Evolutionary conservation across 345 rosid species (phyloP), one percentile per base, ranked within the genome.

Genomic region (Adansonia digitata): DNA sequence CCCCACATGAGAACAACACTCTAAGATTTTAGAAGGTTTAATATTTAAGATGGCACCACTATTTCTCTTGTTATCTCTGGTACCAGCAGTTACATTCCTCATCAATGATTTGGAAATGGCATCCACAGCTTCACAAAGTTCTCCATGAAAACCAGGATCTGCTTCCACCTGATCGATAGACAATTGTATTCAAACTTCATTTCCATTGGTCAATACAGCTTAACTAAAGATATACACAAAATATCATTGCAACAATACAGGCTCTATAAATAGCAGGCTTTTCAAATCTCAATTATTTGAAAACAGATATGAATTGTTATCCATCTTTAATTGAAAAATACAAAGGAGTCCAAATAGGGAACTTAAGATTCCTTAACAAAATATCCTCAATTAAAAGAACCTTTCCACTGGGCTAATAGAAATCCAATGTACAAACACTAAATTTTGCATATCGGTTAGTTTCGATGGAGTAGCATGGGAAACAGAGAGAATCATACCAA

Each of bases 401-500:
- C 62, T 56, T 26, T 26, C 62, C 24, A 56, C 34, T 10, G 24
- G 34, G 11, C 62, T 11, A 26, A 56, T 56, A 12, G 61, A 55
- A 22, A 9, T 55, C 31, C 31, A 55, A 55, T 26, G 7, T 11
- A 12, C 2, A 56, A 56, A 35, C n/a, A 71, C 61, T 14, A 73
- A 73, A 77, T 26, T 52, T 26, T 56, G 62, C 3, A 70, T 29
- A 27, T 40, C 29, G 65, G 43, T 45, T 22, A 75, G n/a, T 76
- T 51, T 13, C 2, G 35, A 55, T 48, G 70, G 22, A 46, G 39
- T 59, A 17, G 71, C 26, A 69, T 69, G 64, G 64, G 37, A 29
- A 73, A 34, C 31, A 15, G 67, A 73, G 72, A 77, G 65, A 78
- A 74, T 67, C 74, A 51, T 85, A 92, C 98, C 94, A 77, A 80